Conservation (phyloP, 345 rosid species). For the Iberis pinnata region DNA sequence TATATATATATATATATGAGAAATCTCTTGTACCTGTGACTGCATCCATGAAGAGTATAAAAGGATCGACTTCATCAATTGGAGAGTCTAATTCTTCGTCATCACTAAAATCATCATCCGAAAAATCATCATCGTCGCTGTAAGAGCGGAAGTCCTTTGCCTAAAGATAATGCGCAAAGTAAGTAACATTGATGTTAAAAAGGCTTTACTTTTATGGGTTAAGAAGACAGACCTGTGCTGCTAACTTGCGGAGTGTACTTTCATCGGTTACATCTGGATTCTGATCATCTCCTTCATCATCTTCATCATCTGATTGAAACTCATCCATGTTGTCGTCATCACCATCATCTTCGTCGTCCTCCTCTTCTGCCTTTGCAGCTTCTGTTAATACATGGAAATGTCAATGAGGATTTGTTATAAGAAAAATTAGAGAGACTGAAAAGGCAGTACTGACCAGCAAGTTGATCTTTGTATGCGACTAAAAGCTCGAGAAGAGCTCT, state of each 20-base stretch:
- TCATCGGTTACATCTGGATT: constrained; percentile 92
- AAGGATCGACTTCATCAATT: constrained; percentile 95
- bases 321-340: constrained; percentile 97
- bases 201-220: background rate
- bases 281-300: constrained; percentile 80
- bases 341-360: constrained; percentile 26
- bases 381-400: constrained; percentile 35
- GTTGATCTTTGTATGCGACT: constrained; percentile 88
- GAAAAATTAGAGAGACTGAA: background rate
- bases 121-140: constrained; percentile 58
- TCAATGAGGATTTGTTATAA: background rate
- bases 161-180: constrained; percentile 27
- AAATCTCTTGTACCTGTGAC: constrained; percentile 51
- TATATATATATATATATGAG: background rate
- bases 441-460: constrained; percentile 67
- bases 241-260: constrained; percentile 70
- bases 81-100: constrained; percentile 96
- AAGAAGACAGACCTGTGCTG: constrained; percentile 60
- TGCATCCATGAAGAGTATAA: constrained; percentile 82
- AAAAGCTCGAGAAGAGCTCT: constrained; percentile 78
- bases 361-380: constrained; percentile 56
- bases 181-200: constrained; percentile 3
- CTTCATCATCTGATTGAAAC: constrained; percentile 81
- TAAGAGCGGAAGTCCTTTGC: constrained; percentile 74
- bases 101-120: constrained; percentile 82